Evolutionary conservation across 495 filamentous ascomycete species (phyloP), one percentile per base, ranked within the genome.

Genomic region (Trichoderma reesei): DNA sequence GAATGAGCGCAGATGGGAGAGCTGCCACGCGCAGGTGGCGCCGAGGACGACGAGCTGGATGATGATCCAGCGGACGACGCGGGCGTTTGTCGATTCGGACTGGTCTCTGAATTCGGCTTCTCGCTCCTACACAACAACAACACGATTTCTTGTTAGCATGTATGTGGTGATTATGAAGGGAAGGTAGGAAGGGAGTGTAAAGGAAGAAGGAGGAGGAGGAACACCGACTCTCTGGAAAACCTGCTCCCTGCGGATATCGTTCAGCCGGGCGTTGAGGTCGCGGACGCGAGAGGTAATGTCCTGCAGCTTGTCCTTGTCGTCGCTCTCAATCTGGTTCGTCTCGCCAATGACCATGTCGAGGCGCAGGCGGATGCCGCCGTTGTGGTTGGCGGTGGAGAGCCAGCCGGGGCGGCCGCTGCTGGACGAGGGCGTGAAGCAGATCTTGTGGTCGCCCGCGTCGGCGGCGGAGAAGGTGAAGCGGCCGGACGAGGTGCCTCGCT

Each of bases 61-160:
- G 63, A 96, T 74, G 54, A 92, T 91, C 94, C 94, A 98, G 64
- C 91, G 86, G 33, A 98, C 89, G 61, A 97, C 94, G 69, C 93
- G 86, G 31, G 86, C 85, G 78, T 98, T 98, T 63, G 92, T 97
- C 51, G 84, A 81, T 74, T 98, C 94, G 61, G 91, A 96, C 71
- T 98, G 94, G 75, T 98, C 94, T 74, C 94, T 83, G 84, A 98
- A 98, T 72, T 98, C 94, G 68, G 91, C 90, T 74, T 98, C 94
- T 60, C 95, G 90, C 82, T 98, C 94, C 92, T 97, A 63, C 1
- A 26, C 48, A 62, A 26, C 26, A 26, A 1, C 26, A 26, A 26
- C 26, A 26, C 26, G 26, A 26, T 26, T 26, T 26, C 26, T 26
- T 59, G 6, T 61, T 0, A 18, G 66, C 66, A 62, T 69, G 67